Evolutionary conservation across 75 land plant species (phyloP).

Genomic region (Cupressus sempervirens): DNA sequence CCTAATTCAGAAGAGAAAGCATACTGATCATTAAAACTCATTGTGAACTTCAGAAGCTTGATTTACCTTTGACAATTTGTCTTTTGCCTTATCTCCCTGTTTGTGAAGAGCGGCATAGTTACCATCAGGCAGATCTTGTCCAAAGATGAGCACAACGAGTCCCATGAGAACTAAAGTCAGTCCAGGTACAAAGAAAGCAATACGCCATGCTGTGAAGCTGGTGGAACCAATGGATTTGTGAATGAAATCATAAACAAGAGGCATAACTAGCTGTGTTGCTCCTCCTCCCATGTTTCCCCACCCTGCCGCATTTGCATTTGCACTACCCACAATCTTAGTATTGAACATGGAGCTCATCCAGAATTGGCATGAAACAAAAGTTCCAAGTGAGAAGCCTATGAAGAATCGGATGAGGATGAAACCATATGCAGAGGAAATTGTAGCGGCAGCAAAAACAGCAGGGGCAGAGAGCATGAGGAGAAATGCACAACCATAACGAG

Average conservation of each 20-base stretch:
- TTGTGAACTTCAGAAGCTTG: no score
- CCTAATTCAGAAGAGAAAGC: no score
- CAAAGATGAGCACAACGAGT: slow-evolving; percentile 50
- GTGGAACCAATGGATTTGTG: slow-evolving; percentile 27
- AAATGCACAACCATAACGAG: slow-evolving; percentile 73
- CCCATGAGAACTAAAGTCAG: slow-evolving; percentile 58
- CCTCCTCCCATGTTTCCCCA: slow-evolving; percentile 97
- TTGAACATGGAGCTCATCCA: slow-evolving; percentile 96
- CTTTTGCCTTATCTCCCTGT: slow-evolving; percentile 52
- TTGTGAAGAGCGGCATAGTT: slow-evolving; percentile 58
- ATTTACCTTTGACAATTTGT: slow-evolving; percentile 56
- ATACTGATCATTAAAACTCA: no score
- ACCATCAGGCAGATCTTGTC: slow-evolving; percentile 81
- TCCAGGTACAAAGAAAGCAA: slow-evolving; percentile 76
- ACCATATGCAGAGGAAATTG: slow-evolving; percentile 40
- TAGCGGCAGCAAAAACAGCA: slow-evolving; percentile 72
- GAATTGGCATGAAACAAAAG: slow-evolving; percentile 89
- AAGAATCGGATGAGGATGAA: slow-evolving; percentile 69
- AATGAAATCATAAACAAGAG: slow-evolving; percentile 58
- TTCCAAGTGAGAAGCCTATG: slow-evolving; percentile 86
- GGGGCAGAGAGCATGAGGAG: slow-evolving; percentile 75
- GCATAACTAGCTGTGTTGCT: slow-evolving; percentile 85
- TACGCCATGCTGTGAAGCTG: slow-evolving; percentile 62
- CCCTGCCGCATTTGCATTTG: slow-evolving; percentile 73
- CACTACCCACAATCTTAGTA: slow-evolving; percentile 68